Percentiles rank a stretch among this genome's conserved stretches.
These are phyloP conservation scores for Arthroderma sp. DNA, from an alignment of 2,329 filamentous ascomycete genomes.

Conservation along the genomic window DNA sequence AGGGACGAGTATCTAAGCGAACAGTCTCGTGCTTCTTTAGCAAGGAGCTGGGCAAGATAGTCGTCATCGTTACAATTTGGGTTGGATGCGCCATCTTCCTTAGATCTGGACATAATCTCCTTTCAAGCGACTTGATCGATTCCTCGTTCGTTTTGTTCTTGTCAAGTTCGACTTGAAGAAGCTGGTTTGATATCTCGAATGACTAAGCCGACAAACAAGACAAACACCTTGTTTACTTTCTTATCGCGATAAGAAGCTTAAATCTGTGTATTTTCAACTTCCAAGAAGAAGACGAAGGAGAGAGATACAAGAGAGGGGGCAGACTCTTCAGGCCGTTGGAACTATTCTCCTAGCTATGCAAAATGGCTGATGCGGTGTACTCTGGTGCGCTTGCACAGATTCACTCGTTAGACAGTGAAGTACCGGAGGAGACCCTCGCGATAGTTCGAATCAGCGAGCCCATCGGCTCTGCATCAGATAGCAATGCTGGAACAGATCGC, in stretches of 20 bases:
- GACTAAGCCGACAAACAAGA: background rate
- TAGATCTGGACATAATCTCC: constrained; percentile 8
- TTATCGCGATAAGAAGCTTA: constrained; percentile 5
- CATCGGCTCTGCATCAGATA: constrained; percentile 41
- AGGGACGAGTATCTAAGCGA: constrained; percentile 62
- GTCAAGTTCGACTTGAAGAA: background rate
- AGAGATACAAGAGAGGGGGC: too few relatives aligned
- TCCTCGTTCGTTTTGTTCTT: background rate
- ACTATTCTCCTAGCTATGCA: background rate
- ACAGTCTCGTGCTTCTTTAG: constrained; percentile 63
- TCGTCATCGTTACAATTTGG: constrained; percentile 44
- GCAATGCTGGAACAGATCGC: constrained; percentile 15
- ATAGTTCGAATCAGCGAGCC: constrained; percentile 69
- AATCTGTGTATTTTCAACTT: background rate
- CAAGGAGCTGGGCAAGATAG: constrained; percentile 67
- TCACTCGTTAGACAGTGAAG: background rate
- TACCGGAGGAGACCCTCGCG: constrained; percentile 37
- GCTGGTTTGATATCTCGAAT: background rate
- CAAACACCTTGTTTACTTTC: constrained; percentile 2
- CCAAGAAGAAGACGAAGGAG: background rate
- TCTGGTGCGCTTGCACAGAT: background rate
- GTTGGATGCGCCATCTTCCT: background rate
- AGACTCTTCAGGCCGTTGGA: background rate
- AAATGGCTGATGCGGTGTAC: background rate
- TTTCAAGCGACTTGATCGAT: background rate